Evolutionary conservation across 106 monocot genomes (phyloP).

Genomic region (Dendrobium chrysotoxum): DNA sequence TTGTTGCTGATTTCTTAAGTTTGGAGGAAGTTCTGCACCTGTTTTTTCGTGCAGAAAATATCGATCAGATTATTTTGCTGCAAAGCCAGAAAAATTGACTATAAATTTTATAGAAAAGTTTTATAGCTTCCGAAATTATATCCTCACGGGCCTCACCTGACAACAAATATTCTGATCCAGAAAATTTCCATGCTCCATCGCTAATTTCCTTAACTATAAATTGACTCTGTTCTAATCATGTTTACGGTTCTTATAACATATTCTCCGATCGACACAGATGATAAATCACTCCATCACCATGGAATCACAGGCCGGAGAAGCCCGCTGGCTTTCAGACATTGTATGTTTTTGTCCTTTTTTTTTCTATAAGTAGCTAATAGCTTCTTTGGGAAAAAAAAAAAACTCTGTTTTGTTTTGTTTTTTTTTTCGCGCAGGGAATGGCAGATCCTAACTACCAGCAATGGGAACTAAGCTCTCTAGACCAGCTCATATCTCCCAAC

Average conservation of each 20-base stretch:
- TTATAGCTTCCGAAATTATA: background rate
- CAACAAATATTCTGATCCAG: too few species aligned
- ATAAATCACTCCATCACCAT: background rate
- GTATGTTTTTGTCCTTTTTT: background rate
- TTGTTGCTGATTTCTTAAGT: background rate
- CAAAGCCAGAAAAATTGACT: too few species aligned
- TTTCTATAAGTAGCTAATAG: background rate
- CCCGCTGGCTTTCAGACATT: conserved; percentile 4
- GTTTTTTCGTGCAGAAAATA: background rate
- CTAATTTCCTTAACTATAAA: background rate
- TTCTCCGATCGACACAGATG: background rate
- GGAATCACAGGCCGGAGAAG: background rate
- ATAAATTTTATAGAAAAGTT: background rate
- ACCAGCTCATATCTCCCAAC: conserved; percentile 4
- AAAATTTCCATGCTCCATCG: too few species aligned
- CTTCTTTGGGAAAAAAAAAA: background rate
- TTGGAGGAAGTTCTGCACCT: background rate
- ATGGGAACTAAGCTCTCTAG: conserved; percentile 5
- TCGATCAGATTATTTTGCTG: background rate
- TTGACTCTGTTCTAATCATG: background rate
- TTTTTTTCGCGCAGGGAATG: background rate
- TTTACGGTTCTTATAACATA: background rate
- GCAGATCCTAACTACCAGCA: conserved; percentile 1
- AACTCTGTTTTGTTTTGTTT: background rate
- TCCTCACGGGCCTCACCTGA: too few species aligned